These are phyloP conservation scores for Plasmodium knowlesi DNA, from an alignment of 169 alveolate genomes.

Conservation along the genomic window DNA sequence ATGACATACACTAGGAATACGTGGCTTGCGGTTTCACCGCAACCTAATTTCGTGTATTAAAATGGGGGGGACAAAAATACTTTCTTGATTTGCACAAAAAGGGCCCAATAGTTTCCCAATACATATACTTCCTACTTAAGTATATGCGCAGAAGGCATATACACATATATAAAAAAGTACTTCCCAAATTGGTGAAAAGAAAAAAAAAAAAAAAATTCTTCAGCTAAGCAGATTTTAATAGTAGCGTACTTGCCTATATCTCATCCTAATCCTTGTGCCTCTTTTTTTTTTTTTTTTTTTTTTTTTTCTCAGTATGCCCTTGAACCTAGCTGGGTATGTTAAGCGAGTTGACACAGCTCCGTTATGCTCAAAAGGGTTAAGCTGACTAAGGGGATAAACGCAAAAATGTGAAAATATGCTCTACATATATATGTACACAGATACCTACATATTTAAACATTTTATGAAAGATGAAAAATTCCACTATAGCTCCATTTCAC, in stretches of 20 bases:
- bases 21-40: neutral
- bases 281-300: neutral
- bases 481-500: neutral
- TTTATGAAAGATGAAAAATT: neutral
- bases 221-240: neutral
- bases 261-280: neutral
- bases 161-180: neutral
- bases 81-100: neutral
- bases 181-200: neutral
- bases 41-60: neutral
- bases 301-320: neutral
- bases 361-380: neutral
- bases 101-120: neutral
- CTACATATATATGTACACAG: neutral
- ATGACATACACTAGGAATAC: neutral
- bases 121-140: neutral
- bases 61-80: neutral
- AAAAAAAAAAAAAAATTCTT: neutral
- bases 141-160: neutral
- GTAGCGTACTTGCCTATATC: neutral
- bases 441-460: constrained; percentile 5
- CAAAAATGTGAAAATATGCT: neutral
- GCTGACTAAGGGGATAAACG: neutral
- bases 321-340: neutral
- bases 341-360: neutral